A percentile compares a stretch with the other conserved stretches of the same genome.
phyloP scores from a whole-genome alignment of 495 filamentous ascomycete species.

The Penicillium ochrochloron region DNA sequence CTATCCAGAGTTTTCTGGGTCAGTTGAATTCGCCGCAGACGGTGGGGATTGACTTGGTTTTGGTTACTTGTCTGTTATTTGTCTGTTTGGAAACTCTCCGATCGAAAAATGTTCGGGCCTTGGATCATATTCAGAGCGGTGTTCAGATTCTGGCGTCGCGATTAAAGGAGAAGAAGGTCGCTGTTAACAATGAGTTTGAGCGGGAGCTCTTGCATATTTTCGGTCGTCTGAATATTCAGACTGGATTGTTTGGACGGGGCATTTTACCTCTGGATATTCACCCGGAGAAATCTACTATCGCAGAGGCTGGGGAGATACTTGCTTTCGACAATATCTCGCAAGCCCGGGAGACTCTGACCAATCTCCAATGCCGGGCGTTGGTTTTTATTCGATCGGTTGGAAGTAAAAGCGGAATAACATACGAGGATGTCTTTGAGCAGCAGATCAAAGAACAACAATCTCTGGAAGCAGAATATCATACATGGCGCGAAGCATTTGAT shows the following conservation, averaged over 20 bases:
- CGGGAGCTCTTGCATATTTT: constrained; percentile 25
- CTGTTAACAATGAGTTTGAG: constrained; percentile 5
- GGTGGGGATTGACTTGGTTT: constrained; percentile 19
- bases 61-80: constrained; percentile 37
- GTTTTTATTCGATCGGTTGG: not conserved
- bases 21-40: constrained; percentile 13
- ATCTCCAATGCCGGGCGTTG: constrained; percentile 6
- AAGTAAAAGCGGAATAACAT: not conserved
- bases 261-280: not conserved
- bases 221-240: constrained; percentile 27
- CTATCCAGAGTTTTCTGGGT: constrained; percentile 48
- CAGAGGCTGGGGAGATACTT: not conserved
- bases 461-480: constrained; percentile 1
- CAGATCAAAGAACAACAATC: constrained; percentile 11
- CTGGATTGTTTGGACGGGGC: not conserved
- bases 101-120: constrained; percentile 24
- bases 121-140: constrained; percentile 30
- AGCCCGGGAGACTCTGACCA: constrained; percentile 6
- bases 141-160: not conserved
- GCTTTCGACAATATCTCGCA: constrained; percentile 5
- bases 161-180: not conserved
- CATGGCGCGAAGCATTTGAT: constrained; percentile 25
- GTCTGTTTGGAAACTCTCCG: constrained; percentile 36
- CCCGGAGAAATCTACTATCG: not conserved
- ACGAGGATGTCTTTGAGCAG: constrained; percentile 9